Conservation (phyloP, 1,284 basidiomycete genomes). For the Moesziomyces aphidis region DNA sequence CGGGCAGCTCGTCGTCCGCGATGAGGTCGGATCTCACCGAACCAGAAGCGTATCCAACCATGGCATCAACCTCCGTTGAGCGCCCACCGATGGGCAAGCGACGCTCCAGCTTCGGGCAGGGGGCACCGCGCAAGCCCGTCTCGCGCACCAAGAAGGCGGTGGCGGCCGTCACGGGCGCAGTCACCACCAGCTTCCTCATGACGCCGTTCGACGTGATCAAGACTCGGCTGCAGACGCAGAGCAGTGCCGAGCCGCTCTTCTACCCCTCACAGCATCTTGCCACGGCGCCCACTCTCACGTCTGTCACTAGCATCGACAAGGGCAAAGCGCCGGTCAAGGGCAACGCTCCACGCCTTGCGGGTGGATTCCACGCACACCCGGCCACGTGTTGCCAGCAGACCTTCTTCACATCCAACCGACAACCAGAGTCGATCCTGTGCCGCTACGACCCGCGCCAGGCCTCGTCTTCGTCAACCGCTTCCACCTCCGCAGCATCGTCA, state of each 20-base stretch:
- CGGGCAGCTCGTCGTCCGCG: conserved; percentile 12
- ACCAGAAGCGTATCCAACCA: conserved; percentile 38
- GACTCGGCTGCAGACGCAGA: conserved; percentile 87
- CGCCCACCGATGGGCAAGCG: conserved; percentile 10
- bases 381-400: conserved; percentile 67
- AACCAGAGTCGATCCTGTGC: conserved; percentile 57
- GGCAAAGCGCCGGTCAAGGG: conserved; percentile 18
- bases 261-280: conserved; percentile 43
- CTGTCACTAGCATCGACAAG: conserved; percentile 11
- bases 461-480: conserved; percentile 18
- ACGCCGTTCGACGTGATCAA: conserved; percentile 95
- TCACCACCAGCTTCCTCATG: conserved; percentile 87
- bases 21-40: conserved; percentile 11
- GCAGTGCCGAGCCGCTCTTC: conserved; percentile 53
- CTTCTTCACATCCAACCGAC: conserved; percentile 64
- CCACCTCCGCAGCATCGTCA: conserved; percentile 15
- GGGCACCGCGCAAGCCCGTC: conserved; percentile 55
- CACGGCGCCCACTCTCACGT: conserved; percentile 8
- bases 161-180: conserved; percentile 83
- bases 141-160: conserved; percentile 77
- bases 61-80: conserved; percentile 38
- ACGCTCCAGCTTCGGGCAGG: conserved; percentile 32
- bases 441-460: conserved; percentile 64
- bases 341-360: conserved; percentile 1
- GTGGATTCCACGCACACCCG: conserved; percentile 37